Base-by-base conservation (phyloP, 805 yeast species). In the Zygotorulaspora danielsina region DNA sequence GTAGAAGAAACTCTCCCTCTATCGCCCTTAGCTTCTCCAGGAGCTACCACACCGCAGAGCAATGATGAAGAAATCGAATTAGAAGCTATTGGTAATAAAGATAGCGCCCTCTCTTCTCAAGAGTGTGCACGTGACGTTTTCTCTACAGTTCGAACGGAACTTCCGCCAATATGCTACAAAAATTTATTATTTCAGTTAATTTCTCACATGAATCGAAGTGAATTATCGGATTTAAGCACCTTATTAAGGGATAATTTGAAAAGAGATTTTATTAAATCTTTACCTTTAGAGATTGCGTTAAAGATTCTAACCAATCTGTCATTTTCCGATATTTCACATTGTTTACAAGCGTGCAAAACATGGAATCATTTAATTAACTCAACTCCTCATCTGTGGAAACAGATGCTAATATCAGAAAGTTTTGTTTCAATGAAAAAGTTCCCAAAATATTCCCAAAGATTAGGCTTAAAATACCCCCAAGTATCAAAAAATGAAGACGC, bases 261-360 rank as follows among this genome's bases (percentile, higher is more conserved):
- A 49, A 75, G 90, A 53, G 97, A 93, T 54, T 63, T 93, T 28
- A 59, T 90, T 7, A 57, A 78, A 9, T 64, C 73, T 33, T 64
- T 93, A 20, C 98, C 98, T 0, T 53, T 75, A 0, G 97, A 93
- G 55, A 68, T 93, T 8, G 64, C 85, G 2, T 67, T 75, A 48
- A 73, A 77, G 32, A 78, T 93, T 7, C 66, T 93, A 37, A 64
- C 73, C 2, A 72, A 76, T 42, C 67, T 90, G 41, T 89, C 85
- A 54, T 72, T 74, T 46, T 54, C 66, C 31, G 76, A 89, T 3
- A 68, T 93, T 17, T 66, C 79, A 25, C 69, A 72, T 7, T 74
- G 82, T 10, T 67, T 85, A 3, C 66, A 67, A 42, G 95, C 88
- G 2, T 82, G 83, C 38, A 72, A 67, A 34, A 65, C 66, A 37